Conservation (phyloP, 805 yeast species). For the Clavispora fructus region DNA sequence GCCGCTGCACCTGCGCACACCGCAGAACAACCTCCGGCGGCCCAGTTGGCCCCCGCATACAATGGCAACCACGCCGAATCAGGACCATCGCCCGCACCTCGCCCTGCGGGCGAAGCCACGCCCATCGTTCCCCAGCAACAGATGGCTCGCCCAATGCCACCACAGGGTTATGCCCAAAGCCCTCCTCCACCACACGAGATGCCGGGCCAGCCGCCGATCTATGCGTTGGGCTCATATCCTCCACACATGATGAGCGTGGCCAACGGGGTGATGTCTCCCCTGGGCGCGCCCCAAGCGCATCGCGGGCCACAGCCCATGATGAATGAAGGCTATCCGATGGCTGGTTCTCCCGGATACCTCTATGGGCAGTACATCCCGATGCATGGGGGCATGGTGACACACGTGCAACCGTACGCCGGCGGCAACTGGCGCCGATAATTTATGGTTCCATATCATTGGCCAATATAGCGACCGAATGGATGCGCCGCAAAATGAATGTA, state of each 20-base stretch:
- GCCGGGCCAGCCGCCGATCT: constrained; percentile 16
- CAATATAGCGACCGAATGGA: no score
- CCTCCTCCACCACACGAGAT: constrained; percentile 23
- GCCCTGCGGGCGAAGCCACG: background rate
- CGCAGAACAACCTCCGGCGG: background rate
- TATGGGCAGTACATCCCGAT: constrained; percentile 35
- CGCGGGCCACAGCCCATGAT: constrained; percentile 12
- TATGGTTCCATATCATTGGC: background rate
- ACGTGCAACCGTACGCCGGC: constrained; percentile 16
- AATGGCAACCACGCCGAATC: constrained; percentile 3
- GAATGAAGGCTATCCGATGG: constrained; percentile 13
- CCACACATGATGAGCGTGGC: constrained; percentile 8
- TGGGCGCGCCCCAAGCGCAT: constrained; percentile 7
- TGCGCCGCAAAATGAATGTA: no score
- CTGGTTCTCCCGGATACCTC: constrained; percentile 31
- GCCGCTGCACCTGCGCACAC: constrained; percentile 6
- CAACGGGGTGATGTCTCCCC: constrained; percentile 13
- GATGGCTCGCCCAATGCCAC: constrained; percentile 9
- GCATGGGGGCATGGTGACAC: constrained; percentile 27
- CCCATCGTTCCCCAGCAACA: constrained; percentile 1
- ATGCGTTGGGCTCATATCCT: constrained; percentile 9
- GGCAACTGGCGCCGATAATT: constrained; percentile 13
- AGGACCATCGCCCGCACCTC: background rate
- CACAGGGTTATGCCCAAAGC: constrained; percentile 17
- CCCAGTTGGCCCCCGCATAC: constrained; percentile 1